A percentile compares a stretch with the other conserved stretches of the same genome.
Conservation (phyloP, 2,329 filamentous ascomycete genomes). For the Colletotrichum neosansevieriae region DNA sequence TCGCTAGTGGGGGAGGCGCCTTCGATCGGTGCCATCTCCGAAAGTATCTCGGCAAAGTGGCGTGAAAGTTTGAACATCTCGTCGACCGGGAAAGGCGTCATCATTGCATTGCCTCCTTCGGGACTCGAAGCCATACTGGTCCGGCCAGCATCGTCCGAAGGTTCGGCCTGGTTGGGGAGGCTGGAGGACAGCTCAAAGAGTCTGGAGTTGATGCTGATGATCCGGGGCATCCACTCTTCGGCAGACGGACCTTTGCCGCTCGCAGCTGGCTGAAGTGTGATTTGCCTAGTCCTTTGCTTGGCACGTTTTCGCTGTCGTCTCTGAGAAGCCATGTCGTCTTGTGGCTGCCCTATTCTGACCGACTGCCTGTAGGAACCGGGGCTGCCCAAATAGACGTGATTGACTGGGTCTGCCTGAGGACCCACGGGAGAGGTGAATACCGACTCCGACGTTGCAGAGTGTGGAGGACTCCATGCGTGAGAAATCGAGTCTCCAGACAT, state of each 20-base stretch:
- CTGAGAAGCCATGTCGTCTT: conserved; percentile 9
- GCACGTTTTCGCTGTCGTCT: conserved; percentile 34
- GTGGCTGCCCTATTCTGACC: not conserved
- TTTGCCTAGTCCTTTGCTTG: conserved; percentile 49
- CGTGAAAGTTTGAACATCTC: conserved; percentile 56
- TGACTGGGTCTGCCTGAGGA: conserved; percentile 9
- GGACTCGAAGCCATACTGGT: conserved; percentile 35
- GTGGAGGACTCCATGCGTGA: conserved; percentile 35
- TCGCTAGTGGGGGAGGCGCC: conserved; percentile 34
- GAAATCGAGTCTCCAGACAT: conserved; percentile 33
- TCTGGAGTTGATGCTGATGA: conserved; percentile 53
- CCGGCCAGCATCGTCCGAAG: conserved; percentile 26
- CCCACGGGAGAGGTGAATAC: conserved; percentile 33
- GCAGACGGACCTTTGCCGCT: conserved; percentile 42
- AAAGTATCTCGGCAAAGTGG: conserved; percentile 51
- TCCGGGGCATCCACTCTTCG: conserved; percentile 54
- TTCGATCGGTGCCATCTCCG: conserved; percentile 41
- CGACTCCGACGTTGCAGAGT: conserved; percentile 34
- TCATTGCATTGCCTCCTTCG: conserved; percentile 43
- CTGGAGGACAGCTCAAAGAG: conserved; percentile 53
- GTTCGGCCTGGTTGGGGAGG: conserved; percentile 47
- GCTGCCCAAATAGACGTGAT: conserved; percentile 27
- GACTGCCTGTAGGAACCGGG: conserved; percentile 5
- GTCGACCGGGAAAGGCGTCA: conserved; percentile 53
- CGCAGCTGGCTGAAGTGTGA: conserved; percentile 44